A percentile compares a stretch with the other conserved stretches of the same genome.
These are phyloP conservation scores for Cytidiella melzeri DNA, from an alignment of 768 basidiomycete genomes.

Conservation along the genomic window DNA sequence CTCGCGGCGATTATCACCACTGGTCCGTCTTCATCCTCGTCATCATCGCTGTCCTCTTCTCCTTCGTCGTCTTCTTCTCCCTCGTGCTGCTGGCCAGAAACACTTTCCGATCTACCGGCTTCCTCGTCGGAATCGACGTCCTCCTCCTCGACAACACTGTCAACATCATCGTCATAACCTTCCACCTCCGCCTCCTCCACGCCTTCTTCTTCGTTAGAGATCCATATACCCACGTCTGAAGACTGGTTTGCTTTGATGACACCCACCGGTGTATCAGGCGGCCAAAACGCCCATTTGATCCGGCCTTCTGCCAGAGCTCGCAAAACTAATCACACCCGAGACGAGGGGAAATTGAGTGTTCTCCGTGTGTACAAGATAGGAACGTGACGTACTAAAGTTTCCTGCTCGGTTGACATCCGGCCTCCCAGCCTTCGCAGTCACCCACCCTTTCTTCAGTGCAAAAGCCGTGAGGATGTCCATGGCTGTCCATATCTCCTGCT, in stretches of 20 bases:
- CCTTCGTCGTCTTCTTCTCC: conserved; percentile 6
- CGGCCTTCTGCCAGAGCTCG: conserved; percentile 77
- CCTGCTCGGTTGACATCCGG: conserved; percentile 88
- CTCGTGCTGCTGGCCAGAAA: conserved; percentile 1
- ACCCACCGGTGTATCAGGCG: conserved; percentile 39
- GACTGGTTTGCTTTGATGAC: conserved; percentile 24
- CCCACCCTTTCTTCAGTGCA: conserved; percentile 72
- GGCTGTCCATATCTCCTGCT: conserved; percentile 60
- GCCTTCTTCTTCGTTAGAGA: conserved; percentile 33
- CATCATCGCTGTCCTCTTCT: conserved; percentile 5
- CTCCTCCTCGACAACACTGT: conserved; percentile 12
- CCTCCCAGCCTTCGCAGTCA: conserved; percentile 88
- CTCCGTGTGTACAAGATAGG: not conserved
- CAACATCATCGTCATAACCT: conserved; percentile 21
- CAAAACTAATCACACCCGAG: conserved; percentile 64
- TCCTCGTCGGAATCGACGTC: conserved; percentile 4
- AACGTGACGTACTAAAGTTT: conserved; percentile 66
- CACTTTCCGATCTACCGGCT: conserved; percentile 1
- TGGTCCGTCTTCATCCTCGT: conserved; percentile 9
- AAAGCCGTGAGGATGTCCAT: conserved; percentile 79
- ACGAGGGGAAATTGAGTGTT: not conserved
- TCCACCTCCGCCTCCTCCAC: conserved; percentile 28
- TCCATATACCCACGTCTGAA: conserved; percentile 50
- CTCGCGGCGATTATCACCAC: conserved; percentile 7
- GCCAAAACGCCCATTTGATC: conserved; percentile 84